Conservation (phyloP, 495 filamentous ascomycete genomes). For the Cryomyces antarcticus region DNA sequence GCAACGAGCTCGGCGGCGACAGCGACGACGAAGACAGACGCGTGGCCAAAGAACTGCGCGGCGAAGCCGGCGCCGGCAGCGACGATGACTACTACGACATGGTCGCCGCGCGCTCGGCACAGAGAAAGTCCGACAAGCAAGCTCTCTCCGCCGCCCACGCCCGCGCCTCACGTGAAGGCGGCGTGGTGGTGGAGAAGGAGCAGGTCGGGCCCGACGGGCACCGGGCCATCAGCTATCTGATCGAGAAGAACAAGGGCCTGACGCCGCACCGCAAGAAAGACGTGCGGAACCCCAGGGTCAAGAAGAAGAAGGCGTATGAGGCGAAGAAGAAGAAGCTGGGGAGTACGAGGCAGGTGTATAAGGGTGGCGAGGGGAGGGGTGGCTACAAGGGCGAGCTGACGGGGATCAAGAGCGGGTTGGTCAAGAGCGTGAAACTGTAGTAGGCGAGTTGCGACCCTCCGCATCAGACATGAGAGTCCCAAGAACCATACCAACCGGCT, state of each 20-base stretch:
- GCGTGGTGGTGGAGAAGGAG: slow-evolving; percentile 39
- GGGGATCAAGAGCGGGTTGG: slow-evolving; percentile 81
- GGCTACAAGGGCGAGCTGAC: slow-evolving; percentile 85
- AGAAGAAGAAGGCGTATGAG: slow-evolving; percentile 89
- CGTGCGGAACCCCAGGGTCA: slow-evolving; percentile 81
- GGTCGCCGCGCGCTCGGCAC: slow-evolving; percentile 44
- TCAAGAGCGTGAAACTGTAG: slow-evolving; percentile 82
- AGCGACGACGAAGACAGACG: slow-evolving; percentile 41
- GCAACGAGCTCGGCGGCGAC: slow-evolving; percentile 35
- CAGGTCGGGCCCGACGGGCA: slow-evolving; percentile 55
- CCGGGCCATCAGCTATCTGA: slow-evolving; percentile 72
- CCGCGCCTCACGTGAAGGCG: slow-evolving; percentile 32
- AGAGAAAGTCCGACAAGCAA: slow-evolving; percentile 57
- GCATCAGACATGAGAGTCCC: too few species aligned
- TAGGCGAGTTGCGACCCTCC: too few species aligned
- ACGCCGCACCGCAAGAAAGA: slow-evolving; percentile 80
- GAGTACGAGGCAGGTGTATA: slow-evolving; percentile 63
- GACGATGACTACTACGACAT: slow-evolving; percentile 71
- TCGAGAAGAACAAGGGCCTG: slow-evolving; percentile 93
- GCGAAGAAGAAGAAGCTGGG: slow-evolving; percentile 87
- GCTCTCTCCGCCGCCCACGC: slow-evolving; percentile 31
- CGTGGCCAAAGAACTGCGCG: slow-evolving; percentile 25
- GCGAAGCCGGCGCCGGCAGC: slow-evolving; percentile 17
- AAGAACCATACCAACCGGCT: too few species aligned
- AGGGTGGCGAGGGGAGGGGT: slow-evolving; percentile 69